phyloP scores from a whole-genome alignment of 345 rosid species.

The Anacardium occidentale region DNA sequence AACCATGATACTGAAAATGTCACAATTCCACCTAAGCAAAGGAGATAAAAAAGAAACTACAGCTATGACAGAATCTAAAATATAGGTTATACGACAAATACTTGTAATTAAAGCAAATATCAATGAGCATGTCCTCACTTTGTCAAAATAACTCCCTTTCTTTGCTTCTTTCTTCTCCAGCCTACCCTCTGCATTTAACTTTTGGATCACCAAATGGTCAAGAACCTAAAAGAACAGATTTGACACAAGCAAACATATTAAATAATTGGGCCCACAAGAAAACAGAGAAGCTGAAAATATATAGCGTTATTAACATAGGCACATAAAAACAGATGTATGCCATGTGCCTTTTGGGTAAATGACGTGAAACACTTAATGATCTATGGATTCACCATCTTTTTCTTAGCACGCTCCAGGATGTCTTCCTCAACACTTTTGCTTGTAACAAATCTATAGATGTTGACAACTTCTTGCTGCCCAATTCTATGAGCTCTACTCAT shows the following conservation, averaged over 20 bases:
- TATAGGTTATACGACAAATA: background rate
- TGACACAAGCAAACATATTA: slow-evolving; percentile 5
- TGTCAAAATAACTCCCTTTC: slow-evolving; percentile 86
- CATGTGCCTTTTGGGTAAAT: slow-evolving; percentile 5
- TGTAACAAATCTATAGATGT: slow-evolving; percentile 96
- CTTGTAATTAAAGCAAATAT: background rate
- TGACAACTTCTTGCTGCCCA: slow-evolving; percentile 98
- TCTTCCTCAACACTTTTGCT: slow-evolving; percentile 99
- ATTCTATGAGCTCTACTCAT: slow-evolving; percentile 99
- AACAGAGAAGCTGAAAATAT: slow-evolving; percentile 9
- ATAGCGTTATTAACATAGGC: background rate
- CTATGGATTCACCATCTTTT: slow-evolving; percentile 73
- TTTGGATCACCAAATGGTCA: slow-evolving; percentile 98
- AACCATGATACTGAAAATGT: background rate
- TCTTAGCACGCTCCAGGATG: slow-evolving; percentile 96
- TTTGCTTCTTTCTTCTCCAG: slow-evolving; percentile 97
- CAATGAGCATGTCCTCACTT: slow-evolving; percentile 46
- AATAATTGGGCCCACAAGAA: background rate
- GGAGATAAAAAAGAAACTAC: background rate
- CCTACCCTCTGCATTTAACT: slow-evolving; percentile 98
- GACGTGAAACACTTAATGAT: slow-evolving; percentile 12
- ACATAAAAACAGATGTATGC: background rate
- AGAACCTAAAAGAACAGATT: slow-evolving; percentile 62
- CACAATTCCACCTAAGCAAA: background rate
- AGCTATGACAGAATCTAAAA: slow-evolving; percentile 4